Base-by-base conservation (phyloP, 1,284 basidiomycete species). In the Termitomyces sp. region DNA sequence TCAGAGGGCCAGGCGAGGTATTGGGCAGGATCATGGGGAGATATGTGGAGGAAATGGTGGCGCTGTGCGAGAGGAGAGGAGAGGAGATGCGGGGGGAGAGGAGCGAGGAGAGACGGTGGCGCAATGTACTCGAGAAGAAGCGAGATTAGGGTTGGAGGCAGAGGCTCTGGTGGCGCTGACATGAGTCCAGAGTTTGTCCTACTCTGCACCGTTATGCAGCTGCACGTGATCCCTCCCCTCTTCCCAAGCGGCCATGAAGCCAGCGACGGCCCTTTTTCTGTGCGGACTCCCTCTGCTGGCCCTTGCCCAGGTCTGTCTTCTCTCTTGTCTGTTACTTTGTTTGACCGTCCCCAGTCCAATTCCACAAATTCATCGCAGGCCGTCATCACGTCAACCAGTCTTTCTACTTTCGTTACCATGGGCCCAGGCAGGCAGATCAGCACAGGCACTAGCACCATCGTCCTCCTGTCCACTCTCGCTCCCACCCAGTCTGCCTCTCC, bases 1-100 rank as follows among this genome's bases (percentile, higher is more conserved):
- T 59, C 58, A 40, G 59, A 56, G 9, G 88, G 84, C 88, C 88
- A 90, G 61, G 78, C 79, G 47, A 90, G 73, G 64, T 90, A 90
- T 6, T 78, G 72, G 24, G 69, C 61, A 5, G 79, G 72, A 60
- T 81, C 70, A 17, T 79, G 71, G 9, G 78, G 73, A 15, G 74
- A 65, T 55, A 89, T 72, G 24, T 70, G 64, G 53, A 89, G 80
- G 65, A 86, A 85, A 64, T 80, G 78, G 63, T 88, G 88, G 41
- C 88, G 76, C 65, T 87, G 80, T 3, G 75, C 72, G 34, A 90
- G 77, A 30, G 79, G 69, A 5, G 67, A 68, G 2, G 86, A 87
- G 54, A 90, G 62, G 48, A 89, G 75, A 64, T 85, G 78, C 0
- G 75, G 69, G 1, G 87, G 86, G 34, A 90, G 66, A 0, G 76